Percentiles rank a stretch among this genome's conserved stretches.
Evolutionary conservation across 2,329 filamentous ascomycete species (phyloP).

Genomic region (Hirsutella thompsonii): DNA sequence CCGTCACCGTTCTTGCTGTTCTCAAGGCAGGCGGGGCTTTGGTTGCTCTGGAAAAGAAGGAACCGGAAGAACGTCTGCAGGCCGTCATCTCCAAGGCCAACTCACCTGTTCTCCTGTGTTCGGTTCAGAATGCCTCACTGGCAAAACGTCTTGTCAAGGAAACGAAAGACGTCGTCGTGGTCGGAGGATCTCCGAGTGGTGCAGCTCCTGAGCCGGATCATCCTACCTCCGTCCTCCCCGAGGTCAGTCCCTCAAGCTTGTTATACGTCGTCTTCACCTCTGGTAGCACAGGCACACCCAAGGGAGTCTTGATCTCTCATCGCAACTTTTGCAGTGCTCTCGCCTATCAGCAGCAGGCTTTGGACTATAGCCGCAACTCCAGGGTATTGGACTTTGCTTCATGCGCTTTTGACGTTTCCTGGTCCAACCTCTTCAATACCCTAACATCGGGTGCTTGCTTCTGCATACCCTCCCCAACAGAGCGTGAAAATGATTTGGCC

Average conservation of each 20-base stretch:
- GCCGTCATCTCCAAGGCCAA: conserved; percentile 1
- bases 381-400: conserved; percentile 3
- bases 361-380: background rate
- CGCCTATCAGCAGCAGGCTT: background rate
- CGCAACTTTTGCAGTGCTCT: conserved; percentile 1
- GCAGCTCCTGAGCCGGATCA: background rate
- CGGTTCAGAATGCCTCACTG: background rate
- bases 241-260: background rate
- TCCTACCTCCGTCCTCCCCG: background rate
- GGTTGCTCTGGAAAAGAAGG: conserved; percentile 6
- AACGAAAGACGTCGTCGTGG: background rate
- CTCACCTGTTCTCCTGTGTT: conserved; percentile 1
- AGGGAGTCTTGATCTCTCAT: conserved; percentile 1
- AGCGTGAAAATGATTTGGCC: background rate
- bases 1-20: conserved; percentile 17
- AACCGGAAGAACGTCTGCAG: conserved; percentile 4
- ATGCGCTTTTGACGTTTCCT: conserved; percentile 5
- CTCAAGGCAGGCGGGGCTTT: conserved; percentile 17
- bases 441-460: conserved; percentile 4
- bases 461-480: conserved; percentile 3
- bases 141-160: background rate
- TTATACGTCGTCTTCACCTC: conserved; percentile 1
- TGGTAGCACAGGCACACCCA: conserved; percentile 2
- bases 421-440: conserved; percentile 4
- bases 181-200: background rate